These are phyloP conservation scores for Cubamyces sp. DNA, from an alignment of 768 basidiomycete genomes.

Conservation along the genomic window DNA sequence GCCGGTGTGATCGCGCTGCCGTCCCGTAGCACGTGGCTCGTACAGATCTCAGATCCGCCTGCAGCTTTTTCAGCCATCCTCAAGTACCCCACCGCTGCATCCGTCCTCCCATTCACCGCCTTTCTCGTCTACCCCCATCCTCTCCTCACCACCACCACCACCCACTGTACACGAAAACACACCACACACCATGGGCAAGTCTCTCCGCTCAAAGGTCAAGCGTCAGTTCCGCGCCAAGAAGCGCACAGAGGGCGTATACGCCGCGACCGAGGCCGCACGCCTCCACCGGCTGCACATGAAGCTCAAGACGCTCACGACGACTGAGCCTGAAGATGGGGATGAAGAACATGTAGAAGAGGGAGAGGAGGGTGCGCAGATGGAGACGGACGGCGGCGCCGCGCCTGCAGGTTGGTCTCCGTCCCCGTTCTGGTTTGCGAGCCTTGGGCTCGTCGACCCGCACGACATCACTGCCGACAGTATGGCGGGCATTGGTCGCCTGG, in stretches of 20 bases:
- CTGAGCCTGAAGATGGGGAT: conserved; percentile 40
- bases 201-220: conserved; percentile 80
- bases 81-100: not conserved
- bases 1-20: conserved; percentile 15
- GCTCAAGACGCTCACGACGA: conserved; percentile 52
- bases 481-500: conserved; percentile 26
- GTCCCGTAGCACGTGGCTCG: conserved; percentile 16
- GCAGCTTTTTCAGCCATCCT: conserved; percentile 16
- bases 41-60: conserved; percentile 10
- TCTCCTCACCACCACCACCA: not conserved
- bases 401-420: conserved; percentile 63
- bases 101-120: not conserved
- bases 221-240: conserved; percentile 79
- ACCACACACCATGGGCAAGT: conserved; percentile 70
- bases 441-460: conserved; percentile 61
- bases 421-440: conserved; percentile 17
- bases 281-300: conserved; percentile 72
- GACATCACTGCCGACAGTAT: conserved; percentile 58
- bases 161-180: not conserved
- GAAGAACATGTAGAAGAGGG: conserved; percentile 19
- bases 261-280: conserved; percentile 77
- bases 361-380: conserved; percentile 32
- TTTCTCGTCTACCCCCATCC: not conserved
- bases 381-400: conserved; percentile 36
- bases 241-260: conserved; percentile 73